Evolutionary conservation across 139 green algal species (phyloP).

Genomic region (Pleodorina starrii): DNA sequence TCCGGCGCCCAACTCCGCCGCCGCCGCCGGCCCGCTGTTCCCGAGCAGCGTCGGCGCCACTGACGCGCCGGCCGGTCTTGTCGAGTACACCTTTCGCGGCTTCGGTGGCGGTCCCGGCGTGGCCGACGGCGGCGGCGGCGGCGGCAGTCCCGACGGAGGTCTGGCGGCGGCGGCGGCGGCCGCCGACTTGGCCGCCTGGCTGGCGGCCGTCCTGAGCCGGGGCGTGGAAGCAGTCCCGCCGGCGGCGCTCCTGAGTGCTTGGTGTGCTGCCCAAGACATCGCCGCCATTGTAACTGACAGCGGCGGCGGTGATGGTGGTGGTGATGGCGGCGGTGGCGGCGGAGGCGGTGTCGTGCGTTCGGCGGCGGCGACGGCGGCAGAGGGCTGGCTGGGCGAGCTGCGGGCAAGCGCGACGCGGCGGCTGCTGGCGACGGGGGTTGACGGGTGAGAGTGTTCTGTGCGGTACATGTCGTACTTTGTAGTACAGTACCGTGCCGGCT

Average conservation of each 20-base stretch:
- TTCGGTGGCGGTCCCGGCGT: too few species aligned
- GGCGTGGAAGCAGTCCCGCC: not conserved
- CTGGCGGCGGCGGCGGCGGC: not conserved
- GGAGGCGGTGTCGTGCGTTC: not conserved
- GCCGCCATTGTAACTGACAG: not conserved
- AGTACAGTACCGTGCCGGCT: too few species aligned
- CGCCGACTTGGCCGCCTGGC: not conserved
- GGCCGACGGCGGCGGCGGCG: too few species aligned
- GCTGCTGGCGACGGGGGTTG: not conserved
- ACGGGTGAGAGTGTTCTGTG: constrained; percentile 16
- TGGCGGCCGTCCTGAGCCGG: not conserved
- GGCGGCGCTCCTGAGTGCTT: not conserved
- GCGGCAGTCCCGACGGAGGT: too few species aligned
- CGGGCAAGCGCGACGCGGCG: not conserved
- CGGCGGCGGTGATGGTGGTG: not conserved
- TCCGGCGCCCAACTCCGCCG: too few species aligned
- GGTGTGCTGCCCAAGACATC: not conserved
- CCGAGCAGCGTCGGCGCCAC: too few species aligned
- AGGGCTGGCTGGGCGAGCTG: not conserved
- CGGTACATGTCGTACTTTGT: not conserved
- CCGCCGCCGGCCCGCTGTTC: too few species aligned
- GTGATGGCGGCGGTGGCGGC: not conserved
- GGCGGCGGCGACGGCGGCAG: not conserved
- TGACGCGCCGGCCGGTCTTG: too few species aligned
- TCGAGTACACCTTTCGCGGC: too few species aligned